Evolutionary conservation across 2,329 filamentous ascomycete genomes (phyloP), one percentile per base, ranked within the genome.

Genomic region (Sporothrix humicola): DNA sequence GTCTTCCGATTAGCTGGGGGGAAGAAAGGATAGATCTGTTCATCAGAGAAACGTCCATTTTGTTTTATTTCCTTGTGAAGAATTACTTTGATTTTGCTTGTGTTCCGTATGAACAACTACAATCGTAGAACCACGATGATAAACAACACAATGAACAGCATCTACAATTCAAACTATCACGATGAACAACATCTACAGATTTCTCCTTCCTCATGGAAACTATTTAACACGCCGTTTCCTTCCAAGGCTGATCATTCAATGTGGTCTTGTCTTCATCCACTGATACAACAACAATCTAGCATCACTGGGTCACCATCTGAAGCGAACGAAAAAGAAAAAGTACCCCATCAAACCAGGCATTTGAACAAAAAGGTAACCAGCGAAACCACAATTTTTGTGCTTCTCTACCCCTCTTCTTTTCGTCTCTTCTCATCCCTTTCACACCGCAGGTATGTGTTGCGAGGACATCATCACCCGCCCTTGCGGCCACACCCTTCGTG

Each of bases 221-320:
- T 66, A 66, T 26, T 15, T 66, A 66, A 66, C 44, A 48, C 23
- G 61, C n/a, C 13, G n/a, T 65, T 13, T 48, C 61, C 31, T 10
- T 17, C 42, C 31, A 37, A 37, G 7, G 7, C 31, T 7, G n/a
- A 26, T 12, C 17, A 12, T 26, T 66, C 9, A 17, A 5, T 13
- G 26, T 8, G 20, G 8, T 17, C 42, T 66, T 66, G 42, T 48
- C 61, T 9, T 17, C 61, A 66, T 48, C 61, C 42, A 65, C 61
- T 26, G 42, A 66, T 17, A 26, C 20, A 13, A 66, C 37, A 6
- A 26, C 3, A 26, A 66, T 17, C 20, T 17, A 9, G 9, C 42
- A 66, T 66, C 42, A 26, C 20, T 66, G 61, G 61, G 1, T 48
- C 20, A 17, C 61, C 20, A 15, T 26, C 61, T 48, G 48, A 26